Base-by-base conservation (phyloP, 2,329 filamentous ascomycete genomes). In the Microcyclospora pomicola region DNA sequence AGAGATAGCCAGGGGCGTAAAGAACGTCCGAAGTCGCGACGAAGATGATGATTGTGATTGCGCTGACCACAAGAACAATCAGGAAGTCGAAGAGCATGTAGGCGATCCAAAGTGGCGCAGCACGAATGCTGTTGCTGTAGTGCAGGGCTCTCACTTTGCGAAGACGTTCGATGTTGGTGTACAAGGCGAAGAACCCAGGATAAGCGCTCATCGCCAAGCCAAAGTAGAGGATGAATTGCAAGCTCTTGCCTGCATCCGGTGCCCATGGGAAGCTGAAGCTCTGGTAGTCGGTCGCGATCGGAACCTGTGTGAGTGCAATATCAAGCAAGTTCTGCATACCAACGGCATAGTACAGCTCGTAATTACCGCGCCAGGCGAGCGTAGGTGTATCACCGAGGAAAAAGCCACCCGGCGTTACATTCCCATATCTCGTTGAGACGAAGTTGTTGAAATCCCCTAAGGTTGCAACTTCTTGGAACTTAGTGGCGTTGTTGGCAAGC, bases 321-420 rank as follows among this genome's bases (percentile, higher is more conserved):
- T 95, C 60, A 75, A 96, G 66, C 74, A 95, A 69, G 82, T 95
- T 91, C 68, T 95, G 68, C 66, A 80, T 54, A 75, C 95, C 56
- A 71, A 95, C 63, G 73, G 85, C 48, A 31, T 63, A 64, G 14
- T 75, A 71, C 15, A 88, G 63, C 5, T 72, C 67, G 9, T 68
- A 61, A 49, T 83, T 77, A 10, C 72, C 81, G 42, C 73, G 66
- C 63, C 82, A 93, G 1, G 80, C 77, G 44, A 91, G 68, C 0
- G 78, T 79, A 1, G 83, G 75, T 2, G 52, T 70, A 28, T 57
- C 64, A 13, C 80, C 73, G 2, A 92, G 63, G 67, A 82, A 94
- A 54, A 91, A 72, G 0, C 80, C 86, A n/a, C 80, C 83, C 0
- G 82, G 84, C 0, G 74, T 80, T 31, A 88, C 69, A 37, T 77